These are phyloP conservation scores for Tuber borchii DNA, from an alignment of 495 filamentous ascomycete genomes.

Conservation along the genomic window DNA sequence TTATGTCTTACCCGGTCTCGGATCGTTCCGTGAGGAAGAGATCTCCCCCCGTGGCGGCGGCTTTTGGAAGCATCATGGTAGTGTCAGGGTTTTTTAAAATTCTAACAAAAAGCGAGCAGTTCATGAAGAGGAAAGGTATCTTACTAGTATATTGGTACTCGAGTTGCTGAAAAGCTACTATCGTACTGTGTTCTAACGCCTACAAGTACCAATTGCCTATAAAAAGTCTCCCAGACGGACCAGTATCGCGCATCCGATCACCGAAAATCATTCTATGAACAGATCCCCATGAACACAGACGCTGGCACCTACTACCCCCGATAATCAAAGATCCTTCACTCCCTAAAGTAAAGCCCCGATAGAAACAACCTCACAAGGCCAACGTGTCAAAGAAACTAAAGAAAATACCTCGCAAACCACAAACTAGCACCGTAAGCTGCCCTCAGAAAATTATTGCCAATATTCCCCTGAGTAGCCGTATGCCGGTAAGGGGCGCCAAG, in stretches of 20 bases:
- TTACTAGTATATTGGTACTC: too few relatives aligned
- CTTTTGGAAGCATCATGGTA: not conserved
- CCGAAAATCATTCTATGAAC: not conserved
- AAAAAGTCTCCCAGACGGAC: not conserved
- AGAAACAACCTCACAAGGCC: not conserved
- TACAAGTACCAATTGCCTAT: not conserved
- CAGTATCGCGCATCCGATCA: not conserved
- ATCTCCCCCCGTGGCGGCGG: not conserved
- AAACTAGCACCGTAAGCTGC: not conserved
- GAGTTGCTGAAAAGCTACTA: too few relatives aligned
- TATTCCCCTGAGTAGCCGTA: not conserved
- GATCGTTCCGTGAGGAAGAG: not conserved
- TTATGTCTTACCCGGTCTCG: not conserved
- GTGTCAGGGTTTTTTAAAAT: not conserved
- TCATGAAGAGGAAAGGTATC: not conserved
- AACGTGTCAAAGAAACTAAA: not conserved
- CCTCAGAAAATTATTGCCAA: not conserved
- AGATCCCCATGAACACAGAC: not conserved
- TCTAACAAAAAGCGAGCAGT: not conserved
- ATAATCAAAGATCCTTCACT: not conserved
- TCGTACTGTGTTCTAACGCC: not conserved
- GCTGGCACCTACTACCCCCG: not conserved
- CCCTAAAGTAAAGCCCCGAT: not conserved
- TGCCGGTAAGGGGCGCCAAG: not conserved
- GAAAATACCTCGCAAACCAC: not conserved